Evolutionary conservation across 441 rosid genomes (phyloP), one percentile per base, ranked within the genome.

Genomic region (Rhodomyrtus psidioides): DNA sequence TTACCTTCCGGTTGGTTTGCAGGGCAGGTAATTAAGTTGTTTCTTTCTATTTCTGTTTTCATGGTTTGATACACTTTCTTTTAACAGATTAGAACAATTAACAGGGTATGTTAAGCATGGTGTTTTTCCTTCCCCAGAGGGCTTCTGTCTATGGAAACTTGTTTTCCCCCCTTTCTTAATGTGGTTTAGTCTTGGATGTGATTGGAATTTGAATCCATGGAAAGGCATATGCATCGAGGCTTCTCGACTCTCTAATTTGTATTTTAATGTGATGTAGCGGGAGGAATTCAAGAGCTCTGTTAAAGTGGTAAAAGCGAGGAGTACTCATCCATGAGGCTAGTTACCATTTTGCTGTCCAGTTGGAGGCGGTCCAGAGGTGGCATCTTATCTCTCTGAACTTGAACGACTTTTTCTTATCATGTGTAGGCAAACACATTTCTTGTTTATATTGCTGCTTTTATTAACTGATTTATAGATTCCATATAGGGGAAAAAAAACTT

Each of bases 311-410:
- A 86, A 92, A 90, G 84, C 83, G 91, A 39, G 95, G 95, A 87
- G 96, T 89, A 59, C 91, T 95, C 86, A 88, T 96, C 60, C 99
- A 96, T 87, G 99, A 97, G 92, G 98, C 98, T 30, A 95, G 98
- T 88, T 95, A 96, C 89, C 85, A 90, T 91, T 75, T 90, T 87
- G 91, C 94, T 86, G 89, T 93, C 26, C 99, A 96, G 88, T 87
- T 96, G 92, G 98, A 94, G 86, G 99, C 86, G 99, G 98, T 91
- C 93, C 96, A 87, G 91, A 97, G 98, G 99, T 91, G 89, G 89
- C 60, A 26, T 57, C 28, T 57, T 57, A 26, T 57, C 12, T 62
- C 75, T 62, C 30, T 30, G 75, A 62, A 62, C 44, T 9, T 30
- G 44, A 12, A 17, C 2, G 34, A 30, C 49, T 8, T 10, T 10